Base-by-base conservation (phyloP, 164 flowering plant genomes). In the Dillenia turbinata region DNA sequence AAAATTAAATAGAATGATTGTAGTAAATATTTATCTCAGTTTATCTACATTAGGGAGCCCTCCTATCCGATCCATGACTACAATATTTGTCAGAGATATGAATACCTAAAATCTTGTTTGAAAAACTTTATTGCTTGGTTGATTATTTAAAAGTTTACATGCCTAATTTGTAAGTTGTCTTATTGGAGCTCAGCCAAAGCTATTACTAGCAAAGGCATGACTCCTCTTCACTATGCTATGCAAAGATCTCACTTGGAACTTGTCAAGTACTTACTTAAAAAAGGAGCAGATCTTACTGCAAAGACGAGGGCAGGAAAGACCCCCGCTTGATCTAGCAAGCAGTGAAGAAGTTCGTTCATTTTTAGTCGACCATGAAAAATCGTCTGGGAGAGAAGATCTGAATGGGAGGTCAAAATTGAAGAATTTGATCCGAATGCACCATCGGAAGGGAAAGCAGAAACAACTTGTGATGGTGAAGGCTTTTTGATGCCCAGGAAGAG, bases 201-300 rank as follows among this genome's bases (percentile, higher is more conserved):
- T 47, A 60, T 60, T 61, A 94, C 76, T 56, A 83, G 97, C 49
- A 94, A 94, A 74, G 99, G 99, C 68, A 64, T 91, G 64, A 94
- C 87, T 17, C 86, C 97, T 16, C 84, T 94, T 43, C 99, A 94
- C 71, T 94, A 81, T 77, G 97, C 99, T 8, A 87, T 69, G 64
- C 97, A 91, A 72, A 95, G 97, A 16, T 85, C 95, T 9, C 74
- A 89, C 53, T 22, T 78, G 44, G 99, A 88, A 3, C 90, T 91
- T 44, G 73, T 80, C 47, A 91, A 84, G 70, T 88, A 87, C 67
- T 76, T 91, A 75, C 75, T 85, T 0, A 86, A 74, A 78, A 94
- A 91, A 82, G 95, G 92, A 45, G 77, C 87, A 6, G 81, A 71
- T 70, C 68, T 79, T 22, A 71, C 69, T 56, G 71, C 75, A 10